Base-by-base conservation (phyloP, 2,329 filamentous ascomycete species). In the Arthroderma sp. region DNA sequence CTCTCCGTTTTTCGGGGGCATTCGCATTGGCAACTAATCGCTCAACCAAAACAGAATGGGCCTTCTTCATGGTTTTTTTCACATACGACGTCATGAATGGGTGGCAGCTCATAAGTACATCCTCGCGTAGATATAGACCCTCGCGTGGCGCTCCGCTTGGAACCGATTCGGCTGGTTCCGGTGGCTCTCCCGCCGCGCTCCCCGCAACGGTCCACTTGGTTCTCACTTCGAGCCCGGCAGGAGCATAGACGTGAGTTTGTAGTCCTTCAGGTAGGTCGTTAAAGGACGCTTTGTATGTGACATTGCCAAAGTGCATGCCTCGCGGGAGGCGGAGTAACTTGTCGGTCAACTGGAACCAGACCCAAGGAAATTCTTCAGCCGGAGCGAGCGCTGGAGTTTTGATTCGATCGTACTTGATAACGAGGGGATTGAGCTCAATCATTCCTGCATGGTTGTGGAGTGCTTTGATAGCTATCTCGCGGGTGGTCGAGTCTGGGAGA, bases 391-490 rank as follows among this genome's bases (percentile, higher is more conserved):
- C 57, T 0, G 86, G 85, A 1, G 84, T 72, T 39, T 75, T 71
- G 62, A 85, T 85, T 30, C 71, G 71, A 53, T 80, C 74, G 46
- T 84, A 75, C 49, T 83, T 78, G 50, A 82, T 77, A 45, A 94
- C 82, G 40, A 93, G 72, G 1, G 86, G 86, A 62, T 93, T 94
- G 46, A 94, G 70, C 58, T 89, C 82, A 56, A 94, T 93, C 81
- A 94, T 93, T 54, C 80, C 80, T 41, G 73, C 62, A 64, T 93
- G 86, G 61, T 82, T 74, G 61, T 86, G 84, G 30, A 94, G 77
- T 53, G 85, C 84, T 44, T 77, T 71, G 51, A 93, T 61, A 36
- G 85, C 84, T n/a, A 76, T 73, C 52, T 82, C 72, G 44, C 85
- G 77, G 40, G 77, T 71, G 52, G 91, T 74, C 53, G 71, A 69